These are phyloP conservation scores for Boletellus deceptivus DNA, from an alignment of 1,284 basidiomycete species.

Conservation along the genomic window DNA sequence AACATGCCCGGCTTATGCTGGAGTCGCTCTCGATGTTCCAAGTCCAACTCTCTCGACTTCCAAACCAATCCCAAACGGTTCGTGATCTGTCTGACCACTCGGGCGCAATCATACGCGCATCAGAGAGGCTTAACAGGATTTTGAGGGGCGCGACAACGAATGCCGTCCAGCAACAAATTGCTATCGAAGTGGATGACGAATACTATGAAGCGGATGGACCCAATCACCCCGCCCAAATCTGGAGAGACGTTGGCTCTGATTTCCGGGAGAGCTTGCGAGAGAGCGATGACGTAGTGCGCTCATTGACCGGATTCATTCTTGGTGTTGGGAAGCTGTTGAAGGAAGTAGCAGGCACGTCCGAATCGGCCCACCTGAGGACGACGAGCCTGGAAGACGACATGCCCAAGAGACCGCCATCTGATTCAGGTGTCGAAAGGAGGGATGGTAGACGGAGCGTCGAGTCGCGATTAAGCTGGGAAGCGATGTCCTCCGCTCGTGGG, in stretches of 20 bases:
- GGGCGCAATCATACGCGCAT: constrained; percentile 58
- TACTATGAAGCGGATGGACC: constrained; percentile 27
- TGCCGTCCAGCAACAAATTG: constrained; percentile 68
- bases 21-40: constrained; percentile 72
- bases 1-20: constrained; percentile 65
- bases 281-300: constrained; percentile 74
- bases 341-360: constrained; percentile 44
- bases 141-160: constrained; percentile 52
- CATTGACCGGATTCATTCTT: constrained; percentile 68
- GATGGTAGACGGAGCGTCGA: constrained; percentile 54
- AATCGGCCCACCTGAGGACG: constrained; percentile 42
- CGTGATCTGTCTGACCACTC: constrained; percentile 59
- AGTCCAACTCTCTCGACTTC: constrained; percentile 52
- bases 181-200: constrained; percentile 62
- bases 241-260: constrained; percentile 65
- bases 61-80: constrained; percentile 40
- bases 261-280: constrained; percentile 66
- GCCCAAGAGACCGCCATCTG: constrained; percentile 34
- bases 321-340: constrained; percentile 67
- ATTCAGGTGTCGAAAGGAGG: constrained; percentile 35
- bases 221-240: constrained; percentile 52
- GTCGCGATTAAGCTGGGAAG: constrained; percentile 60
- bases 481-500: constrained; percentile 20
- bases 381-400: constrained; percentile 49
- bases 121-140: constrained; percentile 62